Evolutionary conservation across 2,329 filamentous ascomycete genomes (phyloP).

Genomic region (Aspergillus sclerotialis): DNA sequence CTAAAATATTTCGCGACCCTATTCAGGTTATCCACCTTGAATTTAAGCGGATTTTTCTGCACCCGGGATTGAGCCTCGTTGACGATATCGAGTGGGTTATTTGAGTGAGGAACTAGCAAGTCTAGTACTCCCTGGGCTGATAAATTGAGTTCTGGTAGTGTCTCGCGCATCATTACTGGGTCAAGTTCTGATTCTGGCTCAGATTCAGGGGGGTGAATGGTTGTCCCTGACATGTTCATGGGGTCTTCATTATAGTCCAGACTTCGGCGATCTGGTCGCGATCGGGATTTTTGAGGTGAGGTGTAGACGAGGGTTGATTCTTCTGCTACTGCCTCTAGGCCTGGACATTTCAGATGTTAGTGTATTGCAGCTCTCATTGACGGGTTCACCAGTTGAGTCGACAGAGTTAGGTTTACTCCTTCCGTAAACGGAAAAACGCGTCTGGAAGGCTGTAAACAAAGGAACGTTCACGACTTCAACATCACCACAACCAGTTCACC

Average conservation of each 20-base stretch:
- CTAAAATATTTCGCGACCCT: constrained; percentile 21
- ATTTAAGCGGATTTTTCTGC: constrained; percentile 22
- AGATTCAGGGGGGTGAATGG: constrained; percentile 15
- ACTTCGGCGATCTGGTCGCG: constrained; percentile 14
- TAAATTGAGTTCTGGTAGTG: constrained; percentile 31
- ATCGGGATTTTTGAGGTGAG: constrained; percentile 8
- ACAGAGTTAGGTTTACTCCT: too few relatives aligned
- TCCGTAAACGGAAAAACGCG: too few relatives aligned
- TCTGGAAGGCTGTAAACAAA: too few relatives aligned
- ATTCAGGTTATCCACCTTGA: constrained; percentile 16
- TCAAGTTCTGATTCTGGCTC: constrained; percentile 27
- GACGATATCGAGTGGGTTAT: constrained; percentile 19
- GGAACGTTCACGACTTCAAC: too few relatives aligned
- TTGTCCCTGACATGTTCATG: constrained; percentile 29
- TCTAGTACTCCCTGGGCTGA: constrained; percentile 28
- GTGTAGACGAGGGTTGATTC: constrained; percentile 9
- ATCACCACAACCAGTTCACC: too few relatives aligned
- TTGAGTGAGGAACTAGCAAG: constrained; percentile 25
- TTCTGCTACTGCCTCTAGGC: constrained; percentile 11
- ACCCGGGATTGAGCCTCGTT: constrained; percentile 22
- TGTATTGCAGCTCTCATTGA: too few relatives aligned
- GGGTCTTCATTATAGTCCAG: constrained; percentile 17
- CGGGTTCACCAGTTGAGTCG: too few relatives aligned
- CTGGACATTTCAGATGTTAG: too few relatives aligned
- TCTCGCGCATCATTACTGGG: constrained; percentile 29